phyloP scores from a whole-genome alignment of 2,329 filamentous ascomycete species.

The Nannizziopsis barbatae region DNA sequence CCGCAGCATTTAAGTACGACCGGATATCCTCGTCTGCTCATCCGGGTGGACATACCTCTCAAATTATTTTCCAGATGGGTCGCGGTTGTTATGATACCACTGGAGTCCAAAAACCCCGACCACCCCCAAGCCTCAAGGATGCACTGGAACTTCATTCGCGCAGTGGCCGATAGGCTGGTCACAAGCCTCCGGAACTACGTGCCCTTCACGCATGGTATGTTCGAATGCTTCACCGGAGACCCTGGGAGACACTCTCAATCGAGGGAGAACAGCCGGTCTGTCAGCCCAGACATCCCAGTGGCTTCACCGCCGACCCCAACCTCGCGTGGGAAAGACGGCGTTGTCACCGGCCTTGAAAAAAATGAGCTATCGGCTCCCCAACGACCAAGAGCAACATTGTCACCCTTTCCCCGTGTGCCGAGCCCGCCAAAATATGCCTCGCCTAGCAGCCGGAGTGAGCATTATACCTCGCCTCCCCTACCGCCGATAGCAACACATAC shows the following conservation, averaged over 20 bases:
- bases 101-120: slow-evolving; percentile 40
- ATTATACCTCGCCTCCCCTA: too few relatives aligned
- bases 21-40: neutral
- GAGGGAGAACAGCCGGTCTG: neutral
- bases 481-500: too few relatives aligned
- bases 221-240: neutral
- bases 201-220: neutral
- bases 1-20: neutral
- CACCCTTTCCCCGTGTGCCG: neutral
- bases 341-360: neutral
- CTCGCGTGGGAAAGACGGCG: neutral
- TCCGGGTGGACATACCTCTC: neutral
- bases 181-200: neutral
- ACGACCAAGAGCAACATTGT: neutral
- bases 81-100: slow-evolving; percentile 43
- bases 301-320: neutral
- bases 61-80: slow-evolving; percentile 28
- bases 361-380: neutral
- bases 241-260: neutral
- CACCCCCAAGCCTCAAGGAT: slow-evolving; percentile 25
- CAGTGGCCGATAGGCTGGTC: neutral
- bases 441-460: too few relatives aligned
- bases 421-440: too few relatives aligned
- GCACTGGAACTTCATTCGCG: neutral
- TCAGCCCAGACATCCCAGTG: neutral